Conservation (phyloP, 1,284 basidiomycete species). For the Marasmius fiardii region DNA sequence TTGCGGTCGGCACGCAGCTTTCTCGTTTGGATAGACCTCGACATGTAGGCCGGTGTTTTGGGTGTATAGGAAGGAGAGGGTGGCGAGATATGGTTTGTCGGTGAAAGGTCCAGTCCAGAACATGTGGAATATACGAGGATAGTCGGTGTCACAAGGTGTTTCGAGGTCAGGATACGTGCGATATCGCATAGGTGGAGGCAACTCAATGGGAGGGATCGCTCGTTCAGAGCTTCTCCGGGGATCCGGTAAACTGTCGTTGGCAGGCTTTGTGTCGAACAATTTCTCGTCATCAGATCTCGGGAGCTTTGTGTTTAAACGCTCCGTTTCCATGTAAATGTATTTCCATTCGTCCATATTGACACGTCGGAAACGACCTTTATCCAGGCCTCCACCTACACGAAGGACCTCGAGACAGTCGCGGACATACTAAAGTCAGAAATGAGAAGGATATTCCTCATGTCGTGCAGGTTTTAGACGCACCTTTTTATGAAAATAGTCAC, state of each 20-base stretch:
- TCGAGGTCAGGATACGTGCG: conserved; percentile 55
- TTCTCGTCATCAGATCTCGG: conserved; percentile 13
- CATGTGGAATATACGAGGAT: conserved; percentile 79
- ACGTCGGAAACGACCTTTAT: conserved; percentile 60
- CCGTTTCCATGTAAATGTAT: conserved; percentile 65
- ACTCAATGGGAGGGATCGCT: conserved; percentile 39
- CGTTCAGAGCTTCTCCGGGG: conserved; percentile 23
- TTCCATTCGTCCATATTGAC: conserved; percentile 62
- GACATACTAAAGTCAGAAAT: conserved; percentile 50
- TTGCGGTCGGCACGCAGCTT: conserved; percentile 61
- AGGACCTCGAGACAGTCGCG: conserved; percentile 79
- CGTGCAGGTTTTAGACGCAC: conserved; percentile 34
- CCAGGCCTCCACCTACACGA: conserved; percentile 67
- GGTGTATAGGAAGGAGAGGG: conserved; percentile 78
- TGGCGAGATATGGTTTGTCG: conserved; percentile 79
- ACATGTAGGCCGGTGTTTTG: conserved; percentile 76
- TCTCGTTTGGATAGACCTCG: conserved; percentile 31
- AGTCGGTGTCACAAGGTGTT: conserved; percentile 62
- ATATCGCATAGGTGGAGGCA: conserved; percentile 38
- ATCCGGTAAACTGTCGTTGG: not conserved
- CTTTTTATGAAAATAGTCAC: conserved; percentile 81
- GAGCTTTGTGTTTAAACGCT: conserved; percentile 17
- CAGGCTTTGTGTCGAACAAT: conserved; percentile 4
- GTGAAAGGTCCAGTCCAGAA: conserved; percentile 86
- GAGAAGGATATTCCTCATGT: not conserved